These are phyloP conservation scores for Auricularia sp. DNA, from an alignment of 768 basidiomycete species.

Conservation along the genomic window DNA sequence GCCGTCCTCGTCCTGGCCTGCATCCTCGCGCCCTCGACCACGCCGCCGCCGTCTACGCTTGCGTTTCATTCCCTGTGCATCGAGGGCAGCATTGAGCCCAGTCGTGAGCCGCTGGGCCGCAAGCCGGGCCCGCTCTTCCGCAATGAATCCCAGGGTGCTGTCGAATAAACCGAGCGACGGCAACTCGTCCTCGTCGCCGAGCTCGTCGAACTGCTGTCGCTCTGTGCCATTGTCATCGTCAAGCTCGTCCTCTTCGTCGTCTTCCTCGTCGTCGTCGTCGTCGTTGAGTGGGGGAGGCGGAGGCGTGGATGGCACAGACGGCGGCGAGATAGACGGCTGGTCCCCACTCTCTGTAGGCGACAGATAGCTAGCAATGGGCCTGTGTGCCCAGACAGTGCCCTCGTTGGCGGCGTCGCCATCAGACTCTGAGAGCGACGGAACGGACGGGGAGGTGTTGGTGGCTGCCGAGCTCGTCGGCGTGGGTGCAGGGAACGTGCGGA, in stretches of 20 bases:
- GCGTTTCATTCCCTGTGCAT: constrained; percentile 9
- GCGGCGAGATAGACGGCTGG: constrained; percentile 12
- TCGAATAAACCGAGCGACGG: constrained; percentile 69
- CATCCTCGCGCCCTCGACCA: constrained; percentile 18
- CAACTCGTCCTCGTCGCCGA: constrained; percentile 28
- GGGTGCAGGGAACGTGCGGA: constrained; percentile 12
- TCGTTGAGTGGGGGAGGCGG: constrained; percentile 14
- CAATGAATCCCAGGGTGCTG: constrained; percentile 65
- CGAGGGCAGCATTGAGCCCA: not conserved
- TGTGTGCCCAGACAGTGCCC: constrained; percentile 59
- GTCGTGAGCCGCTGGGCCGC: constrained; percentile 27
- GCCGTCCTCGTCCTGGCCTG: not conserved
- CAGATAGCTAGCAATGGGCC: constrained; percentile 50
- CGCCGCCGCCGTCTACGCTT: constrained; percentile 30
- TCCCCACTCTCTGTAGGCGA: constrained; percentile 11
- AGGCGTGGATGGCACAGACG: constrained; percentile 11
- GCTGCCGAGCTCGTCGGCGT: constrained; percentile 16
- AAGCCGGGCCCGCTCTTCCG: constrained; percentile 54
- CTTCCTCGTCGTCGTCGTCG: constrained; percentile 16
- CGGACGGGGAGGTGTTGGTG: constrained; percentile 16
- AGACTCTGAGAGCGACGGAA: constrained; percentile 19
- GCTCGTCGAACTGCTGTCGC: constrained; percentile 7
- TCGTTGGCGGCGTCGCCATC: constrained; percentile 29
- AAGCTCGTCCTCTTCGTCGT: constrained; percentile 9
- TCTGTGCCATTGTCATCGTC: constrained; percentile 11